These are phyloP conservation scores for Panicum hallii DNA, from an alignment of 202 grass and related monocot genomes.

Conservation along the genomic window DNA sequence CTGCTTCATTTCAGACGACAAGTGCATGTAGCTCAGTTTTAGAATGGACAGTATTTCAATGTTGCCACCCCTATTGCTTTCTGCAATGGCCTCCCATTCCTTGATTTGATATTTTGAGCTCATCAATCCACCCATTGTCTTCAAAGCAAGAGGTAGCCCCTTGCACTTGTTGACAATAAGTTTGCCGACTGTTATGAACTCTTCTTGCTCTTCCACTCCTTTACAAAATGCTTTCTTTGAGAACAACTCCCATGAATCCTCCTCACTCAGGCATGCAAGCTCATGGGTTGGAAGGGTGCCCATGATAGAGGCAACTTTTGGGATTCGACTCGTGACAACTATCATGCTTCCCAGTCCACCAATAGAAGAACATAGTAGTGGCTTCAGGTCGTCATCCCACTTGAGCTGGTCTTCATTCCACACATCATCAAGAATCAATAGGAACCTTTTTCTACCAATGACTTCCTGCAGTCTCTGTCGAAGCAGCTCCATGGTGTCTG, in stretches of 20 bases:
- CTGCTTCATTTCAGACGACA: slow-evolving; percentile 20
- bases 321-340: neutral
- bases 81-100: neutral
- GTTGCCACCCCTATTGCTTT: slow-evolving; percentile 16
- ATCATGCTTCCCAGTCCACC: neutral
- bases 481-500: slow-evolving; percentile 20
- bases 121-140: neutral
- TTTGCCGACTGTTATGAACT: neutral
- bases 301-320: neutral
- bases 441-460: neutral
- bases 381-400: neutral
- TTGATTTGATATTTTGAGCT: neutral
- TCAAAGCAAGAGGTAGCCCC: neutral
- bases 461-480: neutral
- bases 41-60: neutral
- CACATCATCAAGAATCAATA: neutral
- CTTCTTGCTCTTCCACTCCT: neutral
- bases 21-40: slow-evolving; percentile 37
- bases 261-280: neutral
- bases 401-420: neutral
- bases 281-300: neutral
- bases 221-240: neutral
- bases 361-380: neutral
- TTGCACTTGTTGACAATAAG: neutral
- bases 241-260: neutral